Conservation (phyloP, 176 grass and related monocot genomes). For the Triticum dicoccoides region DNA sequence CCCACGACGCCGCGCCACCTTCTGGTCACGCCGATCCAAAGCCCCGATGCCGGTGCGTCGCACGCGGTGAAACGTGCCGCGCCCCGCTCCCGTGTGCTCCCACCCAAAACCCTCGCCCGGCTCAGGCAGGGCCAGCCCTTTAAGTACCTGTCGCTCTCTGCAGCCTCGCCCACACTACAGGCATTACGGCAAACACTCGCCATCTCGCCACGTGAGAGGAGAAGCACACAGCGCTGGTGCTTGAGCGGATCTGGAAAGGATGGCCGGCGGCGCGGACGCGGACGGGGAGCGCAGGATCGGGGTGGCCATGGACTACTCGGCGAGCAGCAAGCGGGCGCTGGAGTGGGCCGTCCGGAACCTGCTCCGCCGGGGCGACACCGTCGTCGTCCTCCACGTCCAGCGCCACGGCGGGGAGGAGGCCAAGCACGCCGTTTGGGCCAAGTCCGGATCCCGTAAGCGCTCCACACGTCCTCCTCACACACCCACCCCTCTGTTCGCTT, state of each 20-base stretch:
- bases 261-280: constrained; percentile 9
- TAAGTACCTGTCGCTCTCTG: too few relatives aligned
- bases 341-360: constrained; percentile 63
- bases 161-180: too few relatives aligned
- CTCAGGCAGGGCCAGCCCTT: too few relatives aligned
- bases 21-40: not conserved
- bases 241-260: constrained; percentile 12
- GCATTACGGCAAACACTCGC: not conserved
- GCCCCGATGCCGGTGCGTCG: not conserved
- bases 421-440: constrained; percentile 59
- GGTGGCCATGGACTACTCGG: constrained; percentile 79
- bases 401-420: constrained; percentile 35
- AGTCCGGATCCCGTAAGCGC: constrained; percentile 61
- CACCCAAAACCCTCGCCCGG: not conserved
- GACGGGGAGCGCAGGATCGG: constrained; percentile 56
- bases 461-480: too few relatives aligned
- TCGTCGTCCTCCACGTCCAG: constrained; percentile 61
- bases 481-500: too few relatives aligned
- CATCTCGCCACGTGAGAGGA: not conserved
- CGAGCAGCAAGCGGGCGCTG: constrained; percentile 68
- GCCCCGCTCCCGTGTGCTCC: not conserved
- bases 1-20: not conserved
- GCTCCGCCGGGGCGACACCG: constrained; percentile 53
- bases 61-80: not conserved
- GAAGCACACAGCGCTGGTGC: not conserved